These are phyloP conservation scores for Penicillium olsonii DNA, from an alignment of 2,329 filamentous ascomycete species.

Conservation along the genomic window DNA sequence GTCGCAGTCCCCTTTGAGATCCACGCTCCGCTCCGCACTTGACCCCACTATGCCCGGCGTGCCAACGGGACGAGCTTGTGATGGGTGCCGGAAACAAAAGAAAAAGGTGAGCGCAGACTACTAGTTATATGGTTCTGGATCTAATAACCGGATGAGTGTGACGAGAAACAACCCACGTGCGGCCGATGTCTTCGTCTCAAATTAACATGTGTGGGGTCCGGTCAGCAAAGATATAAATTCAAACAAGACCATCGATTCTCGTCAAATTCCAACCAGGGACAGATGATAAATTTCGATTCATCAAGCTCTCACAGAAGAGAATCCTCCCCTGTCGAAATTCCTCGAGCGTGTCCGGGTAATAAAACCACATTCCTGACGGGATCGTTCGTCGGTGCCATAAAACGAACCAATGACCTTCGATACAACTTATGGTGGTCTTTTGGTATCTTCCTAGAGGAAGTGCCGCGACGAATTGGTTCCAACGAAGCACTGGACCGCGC, in stretches of 20 bases:
- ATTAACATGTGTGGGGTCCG: constrained; percentile 50
- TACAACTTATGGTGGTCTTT: constrained; percentile 52
- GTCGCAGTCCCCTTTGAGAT: constrained; percentile 4
- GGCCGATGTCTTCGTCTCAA: constrained; percentile 49
- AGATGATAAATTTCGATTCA: background rate
- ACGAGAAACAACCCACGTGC: constrained; percentile 48
- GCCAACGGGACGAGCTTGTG: constrained; percentile 53
- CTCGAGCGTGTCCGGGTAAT: constrained; percentile 32
- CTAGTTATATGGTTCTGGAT: background rate
- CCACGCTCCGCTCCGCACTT: constrained; percentile 1
- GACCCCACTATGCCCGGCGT: constrained; percentile 52
- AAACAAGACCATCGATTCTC: constrained; percentile 37
- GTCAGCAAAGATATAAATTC: constrained; percentile 54
- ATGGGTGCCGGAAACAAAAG: constrained; percentile 55
- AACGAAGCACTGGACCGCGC: constrained; percentile 51
- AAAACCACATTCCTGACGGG: constrained; percentile 32
- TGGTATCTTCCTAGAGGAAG: constrained; percentile 48
- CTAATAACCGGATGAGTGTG: constrained; percentile 44
- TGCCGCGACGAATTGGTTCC: constrained; percentile 49
- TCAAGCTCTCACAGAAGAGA: background rate
- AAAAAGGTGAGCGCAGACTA: constrained; percentile 55
- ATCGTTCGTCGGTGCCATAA: constrained; percentile 37
- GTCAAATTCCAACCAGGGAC: background rate
- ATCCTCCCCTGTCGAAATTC: background rate
- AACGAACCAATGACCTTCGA: constrained; percentile 44